Evolutionary conservation across 2,329 filamentous ascomycete genomes (phyloP).

Genomic region (Pyrenophora tritici-repentis): DNA sequence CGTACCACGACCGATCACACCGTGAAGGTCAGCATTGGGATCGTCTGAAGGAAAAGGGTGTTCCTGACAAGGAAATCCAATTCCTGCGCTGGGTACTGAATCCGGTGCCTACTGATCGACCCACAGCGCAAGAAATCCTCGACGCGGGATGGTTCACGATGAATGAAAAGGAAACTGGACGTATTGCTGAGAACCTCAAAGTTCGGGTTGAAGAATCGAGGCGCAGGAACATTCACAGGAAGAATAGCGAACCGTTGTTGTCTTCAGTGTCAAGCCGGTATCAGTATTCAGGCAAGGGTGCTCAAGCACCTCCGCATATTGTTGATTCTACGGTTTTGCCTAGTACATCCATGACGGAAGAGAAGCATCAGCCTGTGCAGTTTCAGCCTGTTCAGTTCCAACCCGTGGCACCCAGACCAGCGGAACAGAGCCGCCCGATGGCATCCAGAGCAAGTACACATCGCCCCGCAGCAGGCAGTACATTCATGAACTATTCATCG

Average conservation of each 20-base stretch:
- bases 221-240: constrained; percentile 3
- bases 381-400: neutral
- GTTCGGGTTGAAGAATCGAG: neutral
- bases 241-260: constrained; percentile 3
- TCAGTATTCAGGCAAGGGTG: neutral
- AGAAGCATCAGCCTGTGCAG: neutral
- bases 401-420: constrained; percentile 1
- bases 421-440: neutral
- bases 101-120: constrained; percentile 11
- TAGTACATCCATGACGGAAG: neutral
- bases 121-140: constrained; percentile 8
- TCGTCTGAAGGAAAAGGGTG: constrained; percentile 5
- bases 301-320: neutral
- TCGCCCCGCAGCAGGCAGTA: neutral
- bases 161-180: neutral
- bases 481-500: constrained; percentile 10
- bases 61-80: constrained; percentile 10
- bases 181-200: constrained; percentile 2
- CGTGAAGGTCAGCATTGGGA: constrained; percentile 17
- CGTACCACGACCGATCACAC: constrained; percentile 7
- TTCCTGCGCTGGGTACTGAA: constrained; percentile 16
- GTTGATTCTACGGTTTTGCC: neutral
- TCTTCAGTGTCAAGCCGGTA: neutral
- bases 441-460: constrained; percentile 3
- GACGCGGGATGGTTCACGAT: constrained; percentile 8